Percentiles rank a stretch among this genome's conserved stretches.
Evolutionary conservation across 1,139 yeast genomes (phyloP).

Genomic region (Yamadazyma sp.): DNA sequence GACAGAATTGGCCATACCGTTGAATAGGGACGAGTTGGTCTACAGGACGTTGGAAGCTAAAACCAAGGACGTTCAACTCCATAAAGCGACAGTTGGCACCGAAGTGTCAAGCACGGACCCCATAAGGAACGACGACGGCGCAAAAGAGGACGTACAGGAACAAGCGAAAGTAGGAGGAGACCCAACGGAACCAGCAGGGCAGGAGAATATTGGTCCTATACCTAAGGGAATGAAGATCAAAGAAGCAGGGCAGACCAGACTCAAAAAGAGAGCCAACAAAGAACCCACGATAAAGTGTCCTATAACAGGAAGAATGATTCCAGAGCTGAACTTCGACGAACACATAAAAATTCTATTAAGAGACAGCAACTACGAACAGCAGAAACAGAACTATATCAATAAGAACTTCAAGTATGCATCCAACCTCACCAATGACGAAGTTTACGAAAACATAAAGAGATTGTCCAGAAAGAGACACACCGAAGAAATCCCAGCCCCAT

Average conservation of each 20-base stretch:
- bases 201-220: slow-evolving; percentile 10
- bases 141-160: slow-evolving; percentile 6
- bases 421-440: slow-evolving; percentile 68
- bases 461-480: slow-evolving; percentile 42
- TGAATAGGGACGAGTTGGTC: slow-evolving; percentile 59
- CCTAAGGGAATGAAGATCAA: slow-evolving; percentile 63
- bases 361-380: slow-evolving; percentile 78
- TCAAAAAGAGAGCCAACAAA: slow-evolving; percentile 30
- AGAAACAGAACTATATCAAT: slow-evolving; percentile 62
- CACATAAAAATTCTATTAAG: slow-evolving; percentile 72
- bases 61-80: slow-evolving; percentile 20
- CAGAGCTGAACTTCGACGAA: slow-evolving; percentile 69
- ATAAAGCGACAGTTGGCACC: slow-evolving; percentile 8
- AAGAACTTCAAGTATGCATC: slow-evolving; percentile 60
- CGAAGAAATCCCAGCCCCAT: slow-evolving; percentile 1
- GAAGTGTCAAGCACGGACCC: too few relatives aligned
- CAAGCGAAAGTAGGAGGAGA: slow-evolving; percentile 7
- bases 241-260: slow-evolving; percentile 69
- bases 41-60: slow-evolving; percentile 56
- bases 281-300: slow-evolving; percentile 64
- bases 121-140: slow-evolving; percentile 2
- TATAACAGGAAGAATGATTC: slow-evolving; percentile 65
- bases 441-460: slow-evolving; percentile 70
- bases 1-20: slow-evolving; percentile 60
- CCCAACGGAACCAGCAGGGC: slow-evolving; percentile 1